Base-by-base conservation (phyloP, 2,329 filamentous ascomycete species). In the Byssochlamys sp. region DNA sequence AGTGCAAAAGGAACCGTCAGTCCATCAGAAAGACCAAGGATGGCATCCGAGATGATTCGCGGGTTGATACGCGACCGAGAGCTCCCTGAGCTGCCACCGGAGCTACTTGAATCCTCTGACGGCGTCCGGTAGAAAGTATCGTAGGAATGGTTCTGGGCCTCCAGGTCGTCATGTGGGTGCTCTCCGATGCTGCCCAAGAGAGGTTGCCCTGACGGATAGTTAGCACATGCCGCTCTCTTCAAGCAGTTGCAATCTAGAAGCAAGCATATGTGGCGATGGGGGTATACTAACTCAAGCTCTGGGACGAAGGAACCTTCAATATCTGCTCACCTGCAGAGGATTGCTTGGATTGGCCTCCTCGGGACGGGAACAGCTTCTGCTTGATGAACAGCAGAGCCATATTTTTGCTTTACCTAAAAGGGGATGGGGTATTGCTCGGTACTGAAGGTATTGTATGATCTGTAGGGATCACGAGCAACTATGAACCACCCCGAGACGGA, bases 1-100 rank as follows among this genome's bases (percentile, higher is more conserved):
- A 91, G 77, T 11, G 88, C 88, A 64, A 91, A 91, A 0, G 88
- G 88, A 0, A 91, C 88, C 0, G 88, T 91, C 63, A 91, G 78
- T 12, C 88, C 88, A 67, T 91, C 88, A 0, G 88, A 86, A 64
- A 91, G 84, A 55, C 88, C 88, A 63, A 91, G 85, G 59, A 88
- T 90, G 61, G 85, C 79, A 70, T 89, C 85, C 3, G 78, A 78
- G 51, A 81, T 71, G 52, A 78, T 74, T 24, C 77, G 72, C 5
- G 75, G 71, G 60, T 75, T 73, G 58, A 76, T 67, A 28, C 72
- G 70, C 12, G 66, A 64, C 14, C 39, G 39, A 4, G 2, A 24
- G 19, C 39, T 45, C 4, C 73, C 69, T 1, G 65, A 56, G 26
- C 63, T 67, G 57, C 59, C 64, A 57, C 56, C 61, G 53, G 63